A percentile compares a stretch with the other conserved stretches of the same genome.
phyloP scores from a whole-genome alignment of 2,329 filamentous ascomycete species.

The Paracorniculantispora psalliotae region DNA sequence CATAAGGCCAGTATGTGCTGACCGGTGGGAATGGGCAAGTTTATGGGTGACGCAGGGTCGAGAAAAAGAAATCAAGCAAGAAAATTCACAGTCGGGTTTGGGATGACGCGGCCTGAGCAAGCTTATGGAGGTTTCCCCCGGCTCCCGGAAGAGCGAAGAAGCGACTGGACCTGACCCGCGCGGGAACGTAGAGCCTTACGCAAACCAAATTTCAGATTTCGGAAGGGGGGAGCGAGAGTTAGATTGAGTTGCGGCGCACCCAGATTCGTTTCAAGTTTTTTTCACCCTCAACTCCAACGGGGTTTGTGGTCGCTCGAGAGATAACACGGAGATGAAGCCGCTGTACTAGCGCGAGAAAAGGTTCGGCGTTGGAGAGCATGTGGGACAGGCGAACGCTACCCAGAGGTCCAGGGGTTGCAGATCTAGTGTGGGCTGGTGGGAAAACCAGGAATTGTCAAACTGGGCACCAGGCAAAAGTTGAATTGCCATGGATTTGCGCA shows the following conservation, averaged over 20 bases:
- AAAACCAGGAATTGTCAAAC: not conserved
- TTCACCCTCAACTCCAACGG: constrained; percentile 6
- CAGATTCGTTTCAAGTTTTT: not conserved
- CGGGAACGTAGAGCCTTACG: not conserved
- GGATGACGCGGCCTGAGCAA: constrained; percentile 9
- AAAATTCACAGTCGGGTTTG: not conserved
- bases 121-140: not conserved
- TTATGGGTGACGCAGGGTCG: not conserved
- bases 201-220: not conserved
- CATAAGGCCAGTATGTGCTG: not conserved
- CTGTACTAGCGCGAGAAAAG: not conserved
- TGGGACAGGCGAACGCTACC: not conserved
- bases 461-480: not conserved
- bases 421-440: not conserved
- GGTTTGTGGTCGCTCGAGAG: not conserved
- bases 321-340: constrained; percentile 5
- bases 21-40: not conserved
- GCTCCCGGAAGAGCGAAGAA: not conserved
- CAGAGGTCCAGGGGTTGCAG: not conserved
- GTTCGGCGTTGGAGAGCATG: constrained; percentile 1
- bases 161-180: not conserved
- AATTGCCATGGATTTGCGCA: not conserved
- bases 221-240: not conserved
- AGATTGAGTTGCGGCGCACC: not conserved
- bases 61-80: not conserved